phyloP scores from a whole-genome alignment of 192 early-diverging fungal genomes.

The Irineochytrium annulatum region DNA sequence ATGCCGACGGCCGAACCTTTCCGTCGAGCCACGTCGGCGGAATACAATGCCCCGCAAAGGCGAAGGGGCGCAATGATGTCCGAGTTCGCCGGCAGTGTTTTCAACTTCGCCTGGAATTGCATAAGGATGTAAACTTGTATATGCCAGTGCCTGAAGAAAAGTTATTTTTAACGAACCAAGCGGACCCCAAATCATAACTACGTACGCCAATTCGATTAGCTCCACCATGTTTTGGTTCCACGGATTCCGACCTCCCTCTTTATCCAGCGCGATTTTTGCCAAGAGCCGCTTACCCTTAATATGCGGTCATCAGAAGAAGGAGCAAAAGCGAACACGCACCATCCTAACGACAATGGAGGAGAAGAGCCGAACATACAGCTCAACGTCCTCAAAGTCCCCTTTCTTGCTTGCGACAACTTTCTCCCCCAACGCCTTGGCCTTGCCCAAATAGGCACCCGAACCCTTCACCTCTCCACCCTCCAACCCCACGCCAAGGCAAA shows the following conservation, averaged over 20 bases:
- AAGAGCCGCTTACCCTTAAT: too few relatives aligned
- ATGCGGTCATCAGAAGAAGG: too few relatives aligned
- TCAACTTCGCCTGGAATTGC: too few relatives aligned
- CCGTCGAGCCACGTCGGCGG: conserved; percentile 9
- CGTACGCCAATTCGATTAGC: not conserved
- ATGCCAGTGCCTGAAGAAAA: too few relatives aligned
- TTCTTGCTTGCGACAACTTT: not conserved
- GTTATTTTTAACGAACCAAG: too few relatives aligned
- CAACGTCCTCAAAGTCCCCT: not conserved
- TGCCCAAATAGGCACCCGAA: conserved; percentile 61
- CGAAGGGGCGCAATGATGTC: too few relatives aligned
- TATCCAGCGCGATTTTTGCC: too few relatives aligned
- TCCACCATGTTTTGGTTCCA: conserved; percentile 9
- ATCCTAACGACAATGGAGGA: conserved; percentile 12
- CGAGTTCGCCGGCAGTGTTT: too few relatives aligned
- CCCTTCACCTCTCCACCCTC: not conserved
- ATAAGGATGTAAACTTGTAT: too few relatives aligned
- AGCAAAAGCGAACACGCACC: too few relatives aligned
- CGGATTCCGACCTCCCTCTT: too few relatives aligned
- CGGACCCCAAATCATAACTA: too few relatives aligned
- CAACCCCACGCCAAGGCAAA: not conserved
- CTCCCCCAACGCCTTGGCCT: conserved; percentile 41
- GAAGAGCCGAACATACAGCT: conserved; percentile 3
- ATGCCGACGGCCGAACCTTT: not conserved
- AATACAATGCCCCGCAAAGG: conserved; percentile 4